These are phyloP conservation scores for Lactuca sativa DNA, from an alignment of 129 eudicot species.

Conservation along the genomic window DNA sequence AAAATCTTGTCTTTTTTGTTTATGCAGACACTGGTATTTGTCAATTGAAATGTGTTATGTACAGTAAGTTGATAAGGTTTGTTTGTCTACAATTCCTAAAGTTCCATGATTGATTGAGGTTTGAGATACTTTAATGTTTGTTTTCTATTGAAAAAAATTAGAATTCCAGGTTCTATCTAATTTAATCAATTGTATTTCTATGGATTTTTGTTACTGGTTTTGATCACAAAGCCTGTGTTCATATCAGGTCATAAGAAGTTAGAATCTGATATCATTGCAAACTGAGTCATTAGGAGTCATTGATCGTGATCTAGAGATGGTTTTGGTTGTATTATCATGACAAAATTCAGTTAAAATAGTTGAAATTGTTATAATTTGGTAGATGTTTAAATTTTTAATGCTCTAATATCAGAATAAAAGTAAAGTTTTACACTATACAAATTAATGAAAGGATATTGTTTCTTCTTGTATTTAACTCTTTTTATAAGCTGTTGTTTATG, in stretches of 20 bases:
- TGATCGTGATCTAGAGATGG: too few relatives aligned
- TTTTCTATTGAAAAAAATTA: conserved; percentile 21
- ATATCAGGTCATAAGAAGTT: conserved; percentile 8
- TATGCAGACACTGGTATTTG: conserved; percentile 11
- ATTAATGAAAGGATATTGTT: too few relatives aligned
- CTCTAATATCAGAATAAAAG: too few relatives aligned
- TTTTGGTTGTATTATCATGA: too few relatives aligned
- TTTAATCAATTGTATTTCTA: conserved; percentile 14
- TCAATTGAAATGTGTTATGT: conserved; percentile 34
- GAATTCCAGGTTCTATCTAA: not conserved
- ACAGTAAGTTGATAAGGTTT: conserved; percentile 37
- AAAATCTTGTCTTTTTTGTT: conserved; percentile 1
- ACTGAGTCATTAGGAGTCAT: not conserved
- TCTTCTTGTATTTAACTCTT: too few relatives aligned
- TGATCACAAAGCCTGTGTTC: not conserved
- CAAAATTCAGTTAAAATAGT: too few relatives aligned
- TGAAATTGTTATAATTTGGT: too few relatives aligned
- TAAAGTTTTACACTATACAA: too few relatives aligned
- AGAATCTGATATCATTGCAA: not conserved
- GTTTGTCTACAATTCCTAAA: conserved; percentile 3
- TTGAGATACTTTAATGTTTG: conserved; percentile 14
- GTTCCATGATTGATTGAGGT: conserved; percentile 21
- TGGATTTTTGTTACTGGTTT: conserved; percentile 10
- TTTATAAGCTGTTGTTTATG: too few relatives aligned
- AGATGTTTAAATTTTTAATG: too few relatives aligned